phyloP scores from a whole-genome alignment of 768 basidiomycete species.

The Suillus alpinus region DNA sequence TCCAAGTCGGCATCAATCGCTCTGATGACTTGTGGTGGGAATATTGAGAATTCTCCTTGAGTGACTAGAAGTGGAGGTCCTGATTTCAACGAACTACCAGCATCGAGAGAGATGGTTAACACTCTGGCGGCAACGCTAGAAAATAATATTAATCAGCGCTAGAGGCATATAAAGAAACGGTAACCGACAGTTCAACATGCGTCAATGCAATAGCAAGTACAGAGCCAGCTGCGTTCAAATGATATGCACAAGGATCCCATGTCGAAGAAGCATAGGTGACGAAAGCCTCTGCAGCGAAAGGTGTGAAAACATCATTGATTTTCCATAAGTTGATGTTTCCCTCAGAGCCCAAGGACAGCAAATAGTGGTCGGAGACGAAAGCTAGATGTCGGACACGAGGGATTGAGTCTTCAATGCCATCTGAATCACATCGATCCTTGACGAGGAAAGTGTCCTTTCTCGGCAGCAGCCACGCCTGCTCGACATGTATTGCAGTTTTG shows the following conservation, averaged over 20 bases:
- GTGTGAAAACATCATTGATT: neutral
- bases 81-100: too few species aligned
- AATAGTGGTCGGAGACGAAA: slow-evolving; percentile 20
- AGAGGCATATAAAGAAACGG: neutral
- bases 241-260: slow-evolving; percentile 2
- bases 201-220: slow-evolving; percentile 17
- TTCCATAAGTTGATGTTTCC: slow-evolving; percentile 18
- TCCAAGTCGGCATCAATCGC: slow-evolving; percentile 32
- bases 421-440: neutral
- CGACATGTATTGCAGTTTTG: slow-evolving; percentile 10
- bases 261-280: neutral
- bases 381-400: slow-evolving; percentile 3
- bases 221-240: slow-evolving; percentile 3
- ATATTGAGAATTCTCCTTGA: slow-evolving; percentile 17
- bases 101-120: slow-evolving; percentile 5
- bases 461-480: slow-evolving; percentile 16
- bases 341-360: slow-evolving; percentile 15
- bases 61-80: neutral
- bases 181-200: slow-evolving; percentile 12
- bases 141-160: neutral
- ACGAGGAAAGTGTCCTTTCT: slow-evolving; percentile 4
- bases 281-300: neutral
- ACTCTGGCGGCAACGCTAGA: neutral
- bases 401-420: neutral
- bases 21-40: slow-evolving; percentile 23